These are phyloP conservation scores for Aspergillus bridgeri DNA, from an alignment of 495 filamentous ascomycete species.

Conservation along the genomic window DNA sequence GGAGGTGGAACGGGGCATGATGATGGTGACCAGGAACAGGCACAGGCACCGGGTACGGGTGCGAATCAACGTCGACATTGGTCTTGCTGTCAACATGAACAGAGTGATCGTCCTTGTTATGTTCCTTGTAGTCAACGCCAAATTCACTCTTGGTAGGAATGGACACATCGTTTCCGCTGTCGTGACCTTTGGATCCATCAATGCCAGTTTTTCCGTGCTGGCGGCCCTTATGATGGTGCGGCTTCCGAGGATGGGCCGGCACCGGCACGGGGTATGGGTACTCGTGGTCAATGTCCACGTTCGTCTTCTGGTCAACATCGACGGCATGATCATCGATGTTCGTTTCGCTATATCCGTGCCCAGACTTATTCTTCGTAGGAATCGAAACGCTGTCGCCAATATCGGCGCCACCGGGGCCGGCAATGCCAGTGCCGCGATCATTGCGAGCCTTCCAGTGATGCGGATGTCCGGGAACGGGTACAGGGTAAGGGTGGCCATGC, in stretches of 20 bases:
- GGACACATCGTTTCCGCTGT: neutral
- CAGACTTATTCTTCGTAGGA: too few relatives aligned
- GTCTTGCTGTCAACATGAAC: neutral
- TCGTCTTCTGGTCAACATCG: too few relatives aligned
- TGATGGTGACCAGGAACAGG: too few relatives aligned
- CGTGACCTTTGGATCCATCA: neutral
- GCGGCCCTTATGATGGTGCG: neutral
- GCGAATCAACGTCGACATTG: neutral
- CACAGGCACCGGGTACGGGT: neutral
- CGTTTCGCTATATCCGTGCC: too few relatives aligned
- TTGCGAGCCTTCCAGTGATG: too few relatives aligned
- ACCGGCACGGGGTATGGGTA: neutral
- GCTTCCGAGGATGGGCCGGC: too few relatives aligned
- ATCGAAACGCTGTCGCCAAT: too few relatives aligned
- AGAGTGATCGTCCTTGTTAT: slow-evolving; percentile 1
- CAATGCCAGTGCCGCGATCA: too few relatives aligned
- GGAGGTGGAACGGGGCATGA: neutral
- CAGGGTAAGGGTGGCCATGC: neutral
- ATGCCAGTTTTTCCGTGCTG: neutral
- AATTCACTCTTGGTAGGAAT: neutral
- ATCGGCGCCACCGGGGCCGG: too few relatives aligned
- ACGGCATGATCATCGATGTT: too few relatives aligned
- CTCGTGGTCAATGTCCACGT: slow-evolving; percentile 5
- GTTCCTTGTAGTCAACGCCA: neutral
- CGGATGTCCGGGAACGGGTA: too few relatives aligned